Evolutionary conservation across 2,329 filamentous ascomycete species (phyloP), one percentile per base, ranked within the genome.

Genomic region (Aureobasidium uvarum): DNA sequence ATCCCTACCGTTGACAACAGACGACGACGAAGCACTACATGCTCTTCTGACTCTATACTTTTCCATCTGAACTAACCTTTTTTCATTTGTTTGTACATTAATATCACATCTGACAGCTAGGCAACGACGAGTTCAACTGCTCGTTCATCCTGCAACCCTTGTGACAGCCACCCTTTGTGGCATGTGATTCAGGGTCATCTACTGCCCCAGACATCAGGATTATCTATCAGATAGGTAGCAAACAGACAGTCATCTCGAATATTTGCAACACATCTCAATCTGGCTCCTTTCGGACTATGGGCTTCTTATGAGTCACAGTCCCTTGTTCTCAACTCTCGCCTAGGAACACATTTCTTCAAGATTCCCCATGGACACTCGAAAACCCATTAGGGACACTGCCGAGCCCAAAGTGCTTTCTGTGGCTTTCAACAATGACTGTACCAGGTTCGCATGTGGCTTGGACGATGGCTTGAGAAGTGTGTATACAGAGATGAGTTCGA

Each of bases 401-500:
- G 86, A 88, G 63, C 89, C 90, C 5, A 85, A 88, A 67, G 93
- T 92, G 13, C 84, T 97, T 43, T 96, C 91, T 16, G 86, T 89
- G 52, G 86, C 90, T 10, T 96, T 96, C 80, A 98, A 97, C 74
- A 84, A 86, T 72, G 91, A 95, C 75, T 86, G 86, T 69, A 93
- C 86, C 71, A 93, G 89, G 73, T 98, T 98, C 77, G 86, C 92
- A 31, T 90, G 96, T 36, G 95, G 92, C 10, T 82, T 96, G 10
- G 90, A 96, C 73, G 88, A 88, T 13, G 94, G 94, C 33, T 93
- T 91, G 92, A 79, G 90, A 58, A 18, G 66, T 67, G 64, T 2
- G 39, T 20, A 11, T 25, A 1, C 18, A 23, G 28, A 45, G 5
- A 28, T 33, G 2, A 25, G 5, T 20, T 5, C 14, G 8, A 11